Percentiles rank a stretch among this genome's conserved stretches.
These are phyloP conservation scores for Berkeleyomyces rouxiae DNA, from an alignment of 2,329 filamentous ascomycete species.

Conservation along the genomic window DNA sequence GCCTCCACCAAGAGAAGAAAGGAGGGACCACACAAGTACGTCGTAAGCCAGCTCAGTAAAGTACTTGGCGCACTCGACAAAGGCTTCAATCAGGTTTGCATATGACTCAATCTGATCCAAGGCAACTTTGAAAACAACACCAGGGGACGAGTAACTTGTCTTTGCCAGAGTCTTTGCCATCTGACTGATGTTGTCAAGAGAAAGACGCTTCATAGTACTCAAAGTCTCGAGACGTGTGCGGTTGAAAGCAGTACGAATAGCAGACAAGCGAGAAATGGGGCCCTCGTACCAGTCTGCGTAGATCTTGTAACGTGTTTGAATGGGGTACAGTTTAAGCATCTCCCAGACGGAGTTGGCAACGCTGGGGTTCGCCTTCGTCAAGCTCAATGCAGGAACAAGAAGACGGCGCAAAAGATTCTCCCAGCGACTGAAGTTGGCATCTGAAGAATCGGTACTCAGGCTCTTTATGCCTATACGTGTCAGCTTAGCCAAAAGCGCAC, in stretches of 20 bases:
- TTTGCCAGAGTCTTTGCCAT: conserved; percentile 86
- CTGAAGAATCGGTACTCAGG: conserved; percentile 51
- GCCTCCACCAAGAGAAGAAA: conserved; percentile 52
- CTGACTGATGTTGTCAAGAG: conserved; percentile 66
- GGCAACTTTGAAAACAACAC: conserved; percentile 77
- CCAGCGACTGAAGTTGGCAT: conserved; percentile 62
- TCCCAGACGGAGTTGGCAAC: conserved; percentile 77
- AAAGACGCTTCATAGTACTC: conserved; percentile 75
- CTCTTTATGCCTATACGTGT: conserved; percentile 71
- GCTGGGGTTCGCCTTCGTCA: conserved; percentile 70
- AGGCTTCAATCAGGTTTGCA: conserved; percentile 82
- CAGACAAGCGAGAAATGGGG: conserved; percentile 55
- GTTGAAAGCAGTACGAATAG: conserved; percentile 64
- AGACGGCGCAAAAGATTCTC: conserved; percentile 66
- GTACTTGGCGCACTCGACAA: conserved; percentile 87
- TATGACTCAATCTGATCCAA: conserved; percentile 87
- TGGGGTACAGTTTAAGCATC: conserved; percentile 62
- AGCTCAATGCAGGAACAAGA: conserved; percentile 73
- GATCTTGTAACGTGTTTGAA: conserved; percentile 63
- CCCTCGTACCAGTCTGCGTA: conserved; percentile 90
- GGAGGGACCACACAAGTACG: conserved; percentile 78
- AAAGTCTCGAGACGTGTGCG: conserved; percentile 63
- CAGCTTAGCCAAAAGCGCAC: conserved; percentile 61
- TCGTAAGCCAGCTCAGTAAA: conserved; percentile 89
- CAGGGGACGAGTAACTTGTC: conserved; percentile 78